Base-by-base conservation (phyloP, 1,139 yeast species). In the Suhomyces kunorum region DNA sequence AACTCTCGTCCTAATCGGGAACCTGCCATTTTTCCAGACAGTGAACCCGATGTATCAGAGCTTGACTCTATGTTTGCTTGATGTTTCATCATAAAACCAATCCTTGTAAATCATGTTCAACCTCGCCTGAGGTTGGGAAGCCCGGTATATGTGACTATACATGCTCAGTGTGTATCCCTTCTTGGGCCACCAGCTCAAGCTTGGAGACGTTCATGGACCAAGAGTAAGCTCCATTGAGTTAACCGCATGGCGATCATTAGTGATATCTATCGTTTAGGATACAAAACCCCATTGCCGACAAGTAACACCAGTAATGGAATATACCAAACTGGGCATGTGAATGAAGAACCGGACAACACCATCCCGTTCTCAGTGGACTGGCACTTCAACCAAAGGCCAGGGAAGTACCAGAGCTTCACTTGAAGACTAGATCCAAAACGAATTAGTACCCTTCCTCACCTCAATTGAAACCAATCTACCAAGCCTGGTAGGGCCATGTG, bases 191-290 rank as follows among this genome's bases (percentile, higher is more conserved):
- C 36, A 37, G 41, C 25, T 33, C 37, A 27, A 30, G 40, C 40
- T 34, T 40, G 40, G 29, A 49, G 76, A 68, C 75, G 71, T 77
- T 70, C 84, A 78, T 80, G 79, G 70, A 59, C 64, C 79, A 72
- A 80, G 83, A 83, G 83, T 85, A 83, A 85, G 94, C 94, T 84
- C 92, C 94, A 85, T 85, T 83, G 92, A 76, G 94, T 84, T 83
- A 72, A 69, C 63, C 61, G 51, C 50, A 37, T 35, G 43, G 47
- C 53, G 58, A 57, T 53, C 82, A 83, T 78, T 81, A 82, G 88
- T 77, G 80, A 85, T 84, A 78, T 79, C 94, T 84, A 71, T 84
- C 80, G 84, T 83, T 77, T 80, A 74, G 82, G 71, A 65, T 64
- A 50, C 72, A 50, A 55, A 56, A 59, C 64, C 75, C 83, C 83